Conservation (phyloP, 176 grass and related monocot genomes). For the Echinochloa phyllopogon region DNA sequence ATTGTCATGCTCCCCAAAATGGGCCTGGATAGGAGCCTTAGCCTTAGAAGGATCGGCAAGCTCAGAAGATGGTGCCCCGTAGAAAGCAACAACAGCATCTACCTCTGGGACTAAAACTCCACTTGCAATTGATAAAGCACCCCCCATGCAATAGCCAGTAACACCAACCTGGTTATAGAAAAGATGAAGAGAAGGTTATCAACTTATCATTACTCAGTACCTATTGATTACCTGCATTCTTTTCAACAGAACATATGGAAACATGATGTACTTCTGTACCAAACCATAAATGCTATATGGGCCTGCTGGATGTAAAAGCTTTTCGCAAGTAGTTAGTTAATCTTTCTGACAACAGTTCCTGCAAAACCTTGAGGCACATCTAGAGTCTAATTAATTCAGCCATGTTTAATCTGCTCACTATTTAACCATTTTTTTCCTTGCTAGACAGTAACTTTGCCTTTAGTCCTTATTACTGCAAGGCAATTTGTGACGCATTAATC, state of each 20-base stretch:
- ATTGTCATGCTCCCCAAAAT: constrained; percentile 87
- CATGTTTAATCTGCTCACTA: neutral
- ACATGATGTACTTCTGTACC: neutral
- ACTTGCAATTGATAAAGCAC: constrained; percentile 90
- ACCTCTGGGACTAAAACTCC: constrained; percentile 85
- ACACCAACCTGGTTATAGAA: constrained; percentile 75
- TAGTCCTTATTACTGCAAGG: neutral
- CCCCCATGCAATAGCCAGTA: constrained; percentile 92
- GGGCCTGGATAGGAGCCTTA: constrained; percentile 90
- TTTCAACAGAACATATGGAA: neutral
- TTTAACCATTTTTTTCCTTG: neutral
- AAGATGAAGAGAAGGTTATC: constrained; percentile 28
- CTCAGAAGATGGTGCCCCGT: constrained; percentile 75
- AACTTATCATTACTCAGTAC: neutral
- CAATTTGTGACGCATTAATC: neutral
- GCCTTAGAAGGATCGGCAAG: constrained; percentile 84
- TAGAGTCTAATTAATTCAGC: neutral
- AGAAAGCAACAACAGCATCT: constrained; percentile 96
- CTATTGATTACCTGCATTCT: neutral
- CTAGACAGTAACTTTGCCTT: neutral
- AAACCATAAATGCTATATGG: neutral
- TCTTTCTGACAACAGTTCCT: neutral
- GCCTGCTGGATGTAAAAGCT: neutral
- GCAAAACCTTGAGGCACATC: neutral
- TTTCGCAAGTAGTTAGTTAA: neutral